These are phyloP conservation scores for Lasiodiplodia sp. DNA, from an alignment of 2,329 filamentous ascomycete species.

Conservation along the genomic window DNA sequence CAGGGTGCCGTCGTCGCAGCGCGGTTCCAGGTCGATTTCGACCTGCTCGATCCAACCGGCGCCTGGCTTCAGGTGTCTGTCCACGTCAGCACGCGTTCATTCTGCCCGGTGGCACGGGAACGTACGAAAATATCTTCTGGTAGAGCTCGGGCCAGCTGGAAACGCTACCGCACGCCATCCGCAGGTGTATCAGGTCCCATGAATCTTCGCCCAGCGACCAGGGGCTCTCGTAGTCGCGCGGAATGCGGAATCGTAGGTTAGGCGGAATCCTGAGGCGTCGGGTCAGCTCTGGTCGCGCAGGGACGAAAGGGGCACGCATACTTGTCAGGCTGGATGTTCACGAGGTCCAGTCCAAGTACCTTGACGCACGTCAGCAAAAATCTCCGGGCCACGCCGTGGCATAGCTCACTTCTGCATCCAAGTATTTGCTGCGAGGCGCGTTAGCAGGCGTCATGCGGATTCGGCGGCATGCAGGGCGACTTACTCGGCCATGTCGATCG, in stretches of 20 bases:
- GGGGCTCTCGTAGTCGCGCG: constrained; percentile 78
- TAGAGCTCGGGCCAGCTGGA: constrained; percentile 79
- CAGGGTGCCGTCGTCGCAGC: constrained; percentile 71
- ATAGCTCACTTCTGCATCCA: constrained; percentile 58
- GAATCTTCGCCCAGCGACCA: constrained; percentile 74
- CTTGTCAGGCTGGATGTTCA: constrained; percentile 66
- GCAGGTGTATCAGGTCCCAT: constrained; percentile 85
- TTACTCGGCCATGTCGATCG: constrained; percentile 82
- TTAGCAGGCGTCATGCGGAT: constrained; percentile 38
- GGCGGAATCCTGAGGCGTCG: constrained; percentile 67
- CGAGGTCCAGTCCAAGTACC: constrained; percentile 68
- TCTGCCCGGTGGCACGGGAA: constrained; percentile 30
- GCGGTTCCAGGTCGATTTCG: constrained; percentile 84
- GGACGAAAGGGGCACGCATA: constrained; percentile 43
- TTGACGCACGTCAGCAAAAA: constrained; percentile 36
- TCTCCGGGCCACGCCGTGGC: constrained; percentile 1
- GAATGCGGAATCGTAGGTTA: constrained; percentile 71
- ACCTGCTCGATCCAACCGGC: constrained; percentile 83
- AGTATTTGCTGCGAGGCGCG: constrained; percentile 56
- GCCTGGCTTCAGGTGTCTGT: constrained; percentile 77
- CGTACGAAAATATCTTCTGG: constrained; percentile 70
- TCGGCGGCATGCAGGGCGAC: constrained; percentile 39
- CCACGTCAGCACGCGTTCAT: constrained; percentile 4
- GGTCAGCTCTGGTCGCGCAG: constrained; percentile 33
- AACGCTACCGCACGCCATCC: constrained; percentile 80